Percentiles rank a stretch among this genome's conserved stretches.
Evolutionary conservation across 2,329 filamentous ascomycete species (phyloP).

Genomic region (Sclerotinia sclerotiorum): DNA sequence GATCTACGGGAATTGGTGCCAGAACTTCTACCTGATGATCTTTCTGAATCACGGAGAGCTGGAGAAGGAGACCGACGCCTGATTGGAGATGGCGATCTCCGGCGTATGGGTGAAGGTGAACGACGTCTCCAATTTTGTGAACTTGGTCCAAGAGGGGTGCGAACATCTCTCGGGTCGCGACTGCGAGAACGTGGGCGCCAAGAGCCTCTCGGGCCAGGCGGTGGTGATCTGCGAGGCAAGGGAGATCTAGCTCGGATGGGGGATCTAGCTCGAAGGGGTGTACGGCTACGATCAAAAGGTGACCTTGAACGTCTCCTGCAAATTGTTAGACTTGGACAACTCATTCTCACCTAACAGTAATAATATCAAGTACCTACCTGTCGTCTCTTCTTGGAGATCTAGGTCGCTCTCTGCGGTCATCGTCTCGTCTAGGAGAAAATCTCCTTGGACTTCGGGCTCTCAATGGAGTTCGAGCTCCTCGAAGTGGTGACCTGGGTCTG

Average conservation of each 20-base stretch:
- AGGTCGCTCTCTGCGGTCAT: conserved; percentile 44
- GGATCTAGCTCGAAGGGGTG: conserved; percentile 30
- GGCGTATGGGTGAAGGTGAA: conserved; percentile 53
- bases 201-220: conserved; percentile 41
- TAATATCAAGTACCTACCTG: conserved; percentile 27
- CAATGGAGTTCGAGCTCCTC: conserved; percentile 41
- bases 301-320: conserved; percentile 41
- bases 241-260: conserved; percentile 38
- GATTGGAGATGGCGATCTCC: conserved; percentile 25
- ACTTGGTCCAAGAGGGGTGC: conserved; percentile 43
- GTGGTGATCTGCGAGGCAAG: conserved; percentile 39
- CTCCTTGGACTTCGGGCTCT: conserved; percentile 39
- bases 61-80: conserved; percentile 52
- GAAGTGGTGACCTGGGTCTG: conserved; percentile 35
- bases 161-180: conserved; percentile 51
- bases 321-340: conserved; percentile 19
- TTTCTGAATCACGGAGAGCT: conserved; percentile 47
- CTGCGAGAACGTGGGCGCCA: conserved; percentile 50
- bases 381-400: conserved; percentile 39
- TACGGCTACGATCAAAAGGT: conserved; percentile 40
- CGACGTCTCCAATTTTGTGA: conserved; percentile 53
- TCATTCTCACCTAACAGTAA: not conserved
- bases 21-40: conserved; percentile 54
- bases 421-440: conserved; percentile 42
- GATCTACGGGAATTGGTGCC: conserved; percentile 60